Conservation (phyloP, 257 asterid genomes). For the Ajuga chamaepitys region DNA sequence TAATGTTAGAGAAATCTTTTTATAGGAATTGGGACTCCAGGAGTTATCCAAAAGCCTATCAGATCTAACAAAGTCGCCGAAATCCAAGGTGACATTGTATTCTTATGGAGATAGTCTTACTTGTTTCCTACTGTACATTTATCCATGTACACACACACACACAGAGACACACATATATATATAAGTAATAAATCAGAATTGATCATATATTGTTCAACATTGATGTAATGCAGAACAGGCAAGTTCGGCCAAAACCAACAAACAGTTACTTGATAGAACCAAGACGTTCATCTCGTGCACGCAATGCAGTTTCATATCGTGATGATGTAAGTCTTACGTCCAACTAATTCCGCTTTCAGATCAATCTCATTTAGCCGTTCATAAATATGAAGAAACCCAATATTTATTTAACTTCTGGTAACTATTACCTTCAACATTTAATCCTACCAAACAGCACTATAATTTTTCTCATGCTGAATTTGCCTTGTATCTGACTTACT, state of each 20-base stretch:
- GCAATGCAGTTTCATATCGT: conserved; percentile 59
- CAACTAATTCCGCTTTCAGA: neutral
- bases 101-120: neutral
- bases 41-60: conserved; percentile 54
- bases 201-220: neutral
- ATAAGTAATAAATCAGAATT: too few species aligned
- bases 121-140: neutral
- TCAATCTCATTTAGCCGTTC: neutral
- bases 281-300: conserved; percentile 78
- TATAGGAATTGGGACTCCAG: conserved; percentile 76
- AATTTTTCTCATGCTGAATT: neutral
- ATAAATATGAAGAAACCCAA: neutral
- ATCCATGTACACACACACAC: neutral
- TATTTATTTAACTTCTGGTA: neutral
- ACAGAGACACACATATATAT: too few species aligned
- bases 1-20: neutral
- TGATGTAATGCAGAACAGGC: conserved; percentile 34
- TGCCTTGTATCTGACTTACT: neutral
- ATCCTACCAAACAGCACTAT: neutral
- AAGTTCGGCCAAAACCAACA: conserved; percentile 23
- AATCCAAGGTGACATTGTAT: conserved; percentile 40
- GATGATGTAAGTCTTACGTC: conserved; percentile 56
- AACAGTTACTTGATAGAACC: conserved; percentile 43
- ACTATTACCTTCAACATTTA: neutral
- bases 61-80: conserved; percentile 43